Conservation (phyloP, 2,329 filamentous ascomycete genomes). For the Phaeosphaeriaceae sp. region DNA sequence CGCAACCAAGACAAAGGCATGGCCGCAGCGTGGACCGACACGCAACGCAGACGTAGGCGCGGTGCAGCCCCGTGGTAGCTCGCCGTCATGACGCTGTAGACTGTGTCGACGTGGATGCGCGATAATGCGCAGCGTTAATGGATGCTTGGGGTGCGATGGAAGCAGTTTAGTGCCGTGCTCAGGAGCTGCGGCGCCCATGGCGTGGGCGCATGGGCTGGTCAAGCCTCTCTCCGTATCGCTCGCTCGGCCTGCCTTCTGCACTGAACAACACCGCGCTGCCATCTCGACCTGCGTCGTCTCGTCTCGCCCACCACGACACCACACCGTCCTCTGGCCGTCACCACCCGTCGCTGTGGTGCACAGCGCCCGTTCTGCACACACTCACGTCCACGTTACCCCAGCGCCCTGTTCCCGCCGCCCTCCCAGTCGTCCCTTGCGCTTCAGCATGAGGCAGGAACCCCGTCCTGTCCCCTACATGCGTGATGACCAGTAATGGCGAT, state of each 20-base stretch:
- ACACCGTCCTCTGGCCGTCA: conserved; percentile 9
- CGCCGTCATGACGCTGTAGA: not conserved
- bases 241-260: conserved; percentile 6
- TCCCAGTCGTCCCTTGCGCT: conserved; percentile 31
- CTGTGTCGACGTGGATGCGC: not conserved
- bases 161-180: conserved; percentile 1
- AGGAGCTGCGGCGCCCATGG: conserved; percentile 5
- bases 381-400: conserved; percentile 10
- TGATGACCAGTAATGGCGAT: conserved; percentile 51
- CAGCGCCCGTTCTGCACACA: conserved; percentile 2
- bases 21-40: not conserved
- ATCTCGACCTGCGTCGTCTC: conserved; percentile 5
- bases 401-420: conserved; percentile 32
- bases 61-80: not conserved
- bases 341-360: conserved; percentile 20
- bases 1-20: not conserved
- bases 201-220: conserved; percentile 9
- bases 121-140: not conserved
- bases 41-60: not conserved
- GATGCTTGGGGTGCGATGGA: not conserved
- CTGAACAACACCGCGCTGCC: not conserved
- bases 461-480: conserved; percentile 47
- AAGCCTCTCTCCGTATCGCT: conserved; percentile 28
- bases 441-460: conserved; percentile 49
- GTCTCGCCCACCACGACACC: conserved; percentile 14